Evolutionary conservation across 2,329 filamentous ascomycete genomes (phyloP).

Genomic region (Leptosphaerulina australis): DNA sequence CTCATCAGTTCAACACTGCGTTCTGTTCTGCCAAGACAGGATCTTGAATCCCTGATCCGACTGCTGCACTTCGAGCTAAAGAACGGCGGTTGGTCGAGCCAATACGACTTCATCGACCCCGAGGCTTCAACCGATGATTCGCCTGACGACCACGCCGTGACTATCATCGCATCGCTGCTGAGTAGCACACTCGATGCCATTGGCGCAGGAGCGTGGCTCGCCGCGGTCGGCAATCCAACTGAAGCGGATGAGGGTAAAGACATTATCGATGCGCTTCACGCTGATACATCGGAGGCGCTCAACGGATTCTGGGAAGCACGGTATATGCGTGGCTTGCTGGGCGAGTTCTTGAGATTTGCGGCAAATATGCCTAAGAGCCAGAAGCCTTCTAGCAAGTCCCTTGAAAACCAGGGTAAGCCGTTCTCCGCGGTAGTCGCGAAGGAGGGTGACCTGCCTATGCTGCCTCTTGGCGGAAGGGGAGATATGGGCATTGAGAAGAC

Average conservation of each 20-base stretch:
- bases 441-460: conserved; percentile 55
- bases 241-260: conserved; percentile 63
- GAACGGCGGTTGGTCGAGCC: conserved; percentile 75
- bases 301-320: conserved; percentile 74
- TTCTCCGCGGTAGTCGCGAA: conserved; percentile 51
- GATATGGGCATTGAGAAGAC: conserved; percentile 54
- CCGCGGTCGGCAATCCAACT: conserved; percentile 55
- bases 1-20: conserved; percentile 69
- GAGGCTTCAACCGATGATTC: conserved; percentile 51
- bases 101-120: conserved; percentile 67
- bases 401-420: conserved; percentile 55
- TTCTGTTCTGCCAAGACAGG: conserved; percentile 66
- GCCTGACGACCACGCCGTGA: conserved; percentile 70
- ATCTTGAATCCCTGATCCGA: conserved; percentile 73
- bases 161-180: conserved; percentile 73
- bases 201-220: conserved; percentile 74
- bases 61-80: conserved; percentile 75
- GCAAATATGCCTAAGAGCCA: conserved; percentile 37
- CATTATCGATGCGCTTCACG: conserved; percentile 68
- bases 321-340: conserved; percentile 67
- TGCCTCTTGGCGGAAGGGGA: conserved; percentile 76
- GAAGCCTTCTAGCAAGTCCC: conserved; percentile 39
- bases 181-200: conserved; percentile 77
- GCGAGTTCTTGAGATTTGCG: conserved; percentile 68
- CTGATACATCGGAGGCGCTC: conserved; percentile 72